Percentiles rank a stretch among this genome's conserved stretches.
Conservation (phyloP, 2,329 filamentous ascomycete genomes). For the Colletotrichum gigasporum region DNA sequence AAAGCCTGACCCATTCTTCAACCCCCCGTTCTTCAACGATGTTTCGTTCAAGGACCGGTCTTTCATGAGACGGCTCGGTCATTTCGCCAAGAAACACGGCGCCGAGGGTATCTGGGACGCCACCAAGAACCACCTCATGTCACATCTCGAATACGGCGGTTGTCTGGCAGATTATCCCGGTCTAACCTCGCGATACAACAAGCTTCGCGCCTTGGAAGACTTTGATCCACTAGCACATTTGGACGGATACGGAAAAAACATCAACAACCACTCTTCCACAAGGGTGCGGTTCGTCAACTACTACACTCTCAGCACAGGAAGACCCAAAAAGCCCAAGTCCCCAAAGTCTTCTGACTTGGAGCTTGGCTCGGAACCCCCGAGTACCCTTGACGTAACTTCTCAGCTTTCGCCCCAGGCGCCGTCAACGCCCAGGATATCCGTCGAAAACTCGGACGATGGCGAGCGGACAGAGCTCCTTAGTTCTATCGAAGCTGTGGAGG, state of each 20-base stretch:
- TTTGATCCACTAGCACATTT: conserved; percentile 61
- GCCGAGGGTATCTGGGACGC: conserved; percentile 75
- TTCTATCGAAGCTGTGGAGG: conserved; percentile 8
- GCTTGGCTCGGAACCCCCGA: background rate
- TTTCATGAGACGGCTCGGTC: conserved; percentile 72
- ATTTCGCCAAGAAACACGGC: conserved; percentile 85
- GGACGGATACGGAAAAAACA: conserved; percentile 28
- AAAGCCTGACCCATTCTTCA: conserved; percentile 71
- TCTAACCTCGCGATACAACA: conserved; percentile 75
- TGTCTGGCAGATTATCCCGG: conserved; percentile 80
- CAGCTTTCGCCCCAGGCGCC: conserved; percentile 10
- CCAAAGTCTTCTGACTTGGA: conserved; percentile 9
- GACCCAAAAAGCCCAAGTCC: conserved; percentile 61
- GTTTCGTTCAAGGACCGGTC: conserved; percentile 73
- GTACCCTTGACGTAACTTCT: conserved; percentile 5
- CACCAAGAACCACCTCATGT: conserved; percentile 77
- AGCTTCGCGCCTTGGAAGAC: conserved; percentile 77
- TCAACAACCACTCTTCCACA: conserved; percentile 44
- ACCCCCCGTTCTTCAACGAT: conserved; percentile 81
- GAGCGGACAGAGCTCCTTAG: conserved; percentile 22
- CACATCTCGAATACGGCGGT: conserved; percentile 84
- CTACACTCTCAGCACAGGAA: conserved; percentile 85
- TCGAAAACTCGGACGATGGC: conserved; percentile 54
- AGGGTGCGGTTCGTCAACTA: conserved; percentile 88
- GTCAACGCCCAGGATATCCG: conserved; percentile 52